Evolutionary conservation across 768 basidiomycete species (phyloP).

Genomic region (Tricholomella constricta): DNA sequence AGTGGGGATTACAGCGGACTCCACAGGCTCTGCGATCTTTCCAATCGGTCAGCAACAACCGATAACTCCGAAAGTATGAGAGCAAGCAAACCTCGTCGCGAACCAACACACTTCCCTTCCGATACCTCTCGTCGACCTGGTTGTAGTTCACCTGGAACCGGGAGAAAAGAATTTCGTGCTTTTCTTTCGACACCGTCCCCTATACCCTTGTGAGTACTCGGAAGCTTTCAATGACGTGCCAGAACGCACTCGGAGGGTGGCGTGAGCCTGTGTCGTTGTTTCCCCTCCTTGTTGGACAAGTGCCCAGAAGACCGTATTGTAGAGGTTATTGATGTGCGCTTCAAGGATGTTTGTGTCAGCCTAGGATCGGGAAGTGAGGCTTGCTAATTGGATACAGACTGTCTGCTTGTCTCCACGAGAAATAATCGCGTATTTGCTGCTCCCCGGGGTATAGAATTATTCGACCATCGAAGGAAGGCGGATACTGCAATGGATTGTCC

Average conservation of each 20-base stretch:
- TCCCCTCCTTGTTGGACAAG: slow-evolving; percentile 83
- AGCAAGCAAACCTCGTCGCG: slow-evolving; percentile 53
- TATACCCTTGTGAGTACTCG: slow-evolving; percentile 29
- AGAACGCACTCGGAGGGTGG: slow-evolving; percentile 63
- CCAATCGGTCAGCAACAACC: not conserved
- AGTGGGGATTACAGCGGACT: not conserved
- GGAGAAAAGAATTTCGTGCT: slow-evolving; percentile 88
- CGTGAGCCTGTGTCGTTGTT: slow-evolving; percentile 80
- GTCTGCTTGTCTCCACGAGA: slow-evolving; percentile 94
- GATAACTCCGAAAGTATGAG: not conserved
- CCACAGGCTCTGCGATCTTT: slow-evolving; percentile 10
- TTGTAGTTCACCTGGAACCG: slow-evolving; percentile 91
- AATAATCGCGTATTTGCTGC: slow-evolving; percentile 84
- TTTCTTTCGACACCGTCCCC: slow-evolving; percentile 88
- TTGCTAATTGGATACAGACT: slow-evolving; percentile 53
- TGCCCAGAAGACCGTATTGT: slow-evolving; percentile 97
- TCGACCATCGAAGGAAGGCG: slow-evolving; percentile 92
- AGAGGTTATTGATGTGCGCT: slow-evolving; percentile 98
- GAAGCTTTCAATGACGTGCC: not conserved
- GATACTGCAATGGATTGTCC: slow-evolving; percentile 67
- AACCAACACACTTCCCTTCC: slow-evolving; percentile 85
- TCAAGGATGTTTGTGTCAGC: slow-evolving; percentile 13
- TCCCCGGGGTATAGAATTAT: slow-evolving; percentile 79
- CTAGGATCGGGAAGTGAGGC: not conserved
- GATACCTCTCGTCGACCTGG: slow-evolving; percentile 62